Base-by-base conservation (phyloP, 176 grass and related monocot species). In the Otatea glauca region DNA sequence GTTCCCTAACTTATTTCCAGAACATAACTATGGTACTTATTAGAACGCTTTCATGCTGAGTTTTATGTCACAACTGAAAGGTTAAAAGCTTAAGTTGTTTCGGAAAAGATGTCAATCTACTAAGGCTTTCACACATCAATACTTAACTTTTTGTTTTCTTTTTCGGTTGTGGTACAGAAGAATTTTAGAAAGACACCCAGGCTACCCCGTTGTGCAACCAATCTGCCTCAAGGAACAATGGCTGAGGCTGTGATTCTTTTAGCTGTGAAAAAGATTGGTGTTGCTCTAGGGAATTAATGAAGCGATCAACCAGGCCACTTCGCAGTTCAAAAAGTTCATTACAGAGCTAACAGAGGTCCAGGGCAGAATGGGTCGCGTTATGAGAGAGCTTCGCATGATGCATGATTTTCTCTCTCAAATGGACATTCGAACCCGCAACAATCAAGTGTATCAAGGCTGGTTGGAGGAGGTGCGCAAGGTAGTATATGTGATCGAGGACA, bases 301-400 rank as follows among this genome's bases (percentile, higher is more conserved):
- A 81, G 48, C 47, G 39, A 38, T 51, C 45, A 68, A 21, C 32
- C 47, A 68, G 47, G 64, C 78, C 53, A 24, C 6, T 81, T 68
- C 32, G 2, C 49, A 41, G 47, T 81, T 41, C 13, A 41, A 7
- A 12, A 81, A 68, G n/a, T 54, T 39, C 23, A 2, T 81, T 11
- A 68, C 32, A 15, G 63, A 81, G 64, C 78, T 81, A 24, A 80
- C 45, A 53, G 78, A 54, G 78, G 63, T 80, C 54, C 78, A 81
- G 39, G 78, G 78, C 9, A 68, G 64, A 64, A 68, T 81, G 78
- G 34, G 64, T 20, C 64, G 64, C 29, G 39, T n/a, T 18, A 81
- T 47, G 50, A 68, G 32, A 45, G 64, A 68, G 32, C 78, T 81
- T 11, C 48, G 32, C 5, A 4, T 81, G 64, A 68, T 81, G 34